A percentile compares a stretch with the other conserved stretches of the same genome.
phyloP scores from a whole-genome alignment of 139 green algal genomes.

The Closterium sp. region DNA sequence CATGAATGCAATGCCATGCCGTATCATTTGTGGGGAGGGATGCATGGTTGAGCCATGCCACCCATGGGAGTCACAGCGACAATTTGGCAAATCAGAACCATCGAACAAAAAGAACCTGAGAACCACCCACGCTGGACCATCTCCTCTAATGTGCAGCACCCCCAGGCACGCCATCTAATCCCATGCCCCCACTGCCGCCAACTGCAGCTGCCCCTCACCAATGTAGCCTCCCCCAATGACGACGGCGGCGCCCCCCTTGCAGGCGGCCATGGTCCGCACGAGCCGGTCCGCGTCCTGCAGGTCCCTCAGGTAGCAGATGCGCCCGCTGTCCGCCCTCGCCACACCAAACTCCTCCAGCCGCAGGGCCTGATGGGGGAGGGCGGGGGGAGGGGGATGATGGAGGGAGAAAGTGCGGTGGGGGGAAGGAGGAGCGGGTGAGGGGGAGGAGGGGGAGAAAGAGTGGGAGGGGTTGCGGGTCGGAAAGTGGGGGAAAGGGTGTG shows the following conservation, averaged over 20 bases:
- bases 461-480: background rate
- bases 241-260: constrained; percentile 20
- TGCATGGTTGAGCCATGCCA: too few relatives aligned
- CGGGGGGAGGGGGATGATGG: background rate
- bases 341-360: constrained; percentile 73
- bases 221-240: constrained; percentile 92
- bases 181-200: too few relatives aligned
- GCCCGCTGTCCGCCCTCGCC: constrained; percentile 69
- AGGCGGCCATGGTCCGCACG: constrained; percentile 60
- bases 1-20: too few relatives aligned
- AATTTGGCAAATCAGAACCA: too few relatives aligned
- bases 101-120: too few relatives aligned
- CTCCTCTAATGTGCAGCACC: too few relatives aligned
- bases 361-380: constrained; percentile 47
- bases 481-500: background rate
- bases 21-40: too few relatives aligned
- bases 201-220: constrained; percentile 9
- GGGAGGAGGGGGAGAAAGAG: background rate
- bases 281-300: constrained; percentile 76
- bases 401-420: background rate
- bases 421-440: background rate
- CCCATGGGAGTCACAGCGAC: too few relatives aligned
- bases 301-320: constrained; percentile 79
- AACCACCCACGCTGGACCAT: too few relatives aligned
- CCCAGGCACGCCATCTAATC: too few relatives aligned